phyloP scores from a whole-genome alignment of 495 filamentous ascomycete species.

The Trichoderma erinaceum region DNA sequence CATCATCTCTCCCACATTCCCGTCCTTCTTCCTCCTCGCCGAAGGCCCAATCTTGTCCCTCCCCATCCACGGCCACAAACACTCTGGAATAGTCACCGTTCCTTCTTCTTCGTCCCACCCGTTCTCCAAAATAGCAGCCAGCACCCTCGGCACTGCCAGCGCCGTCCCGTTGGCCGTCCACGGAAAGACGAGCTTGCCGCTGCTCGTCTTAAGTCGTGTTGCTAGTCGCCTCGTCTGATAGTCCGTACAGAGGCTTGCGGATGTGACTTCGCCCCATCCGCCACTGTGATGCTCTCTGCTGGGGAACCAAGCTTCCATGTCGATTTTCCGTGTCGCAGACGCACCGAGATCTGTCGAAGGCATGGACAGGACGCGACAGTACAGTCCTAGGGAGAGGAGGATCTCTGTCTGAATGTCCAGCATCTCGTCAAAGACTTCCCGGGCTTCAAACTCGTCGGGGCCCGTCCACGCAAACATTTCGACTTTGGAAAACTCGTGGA shows the following conservation, averaged over 20 bases:
- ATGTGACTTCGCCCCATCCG: slow-evolving; percentile 93
- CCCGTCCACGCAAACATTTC: slow-evolving; percentile 89
- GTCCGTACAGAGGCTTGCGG: slow-evolving; percentile 85
- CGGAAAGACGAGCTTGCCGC: slow-evolving; percentile 52
- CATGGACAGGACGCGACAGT: slow-evolving; percentile 89
- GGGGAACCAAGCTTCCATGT: slow-evolving; percentile 94
- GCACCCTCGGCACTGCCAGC: slow-evolving; percentile 78
- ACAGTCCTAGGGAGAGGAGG: slow-evolving; percentile 65
- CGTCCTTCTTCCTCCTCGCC: slow-evolving; percentile 23
- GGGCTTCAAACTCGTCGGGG: slow-evolving; percentile 38
- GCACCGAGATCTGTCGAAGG: slow-evolving; percentile 82
- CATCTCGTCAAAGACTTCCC: slow-evolving; percentile 72
- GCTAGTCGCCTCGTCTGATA: slow-evolving; percentile 82
- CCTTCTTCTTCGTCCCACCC: slow-evolving; percentile 67
- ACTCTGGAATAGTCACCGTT: slow-evolving; percentile 66
- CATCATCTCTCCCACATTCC: slow-evolving; percentile 15
- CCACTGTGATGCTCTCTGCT: slow-evolving; percentile 63
- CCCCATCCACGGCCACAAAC: slow-evolving; percentile 75
- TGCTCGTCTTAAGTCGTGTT: slow-evolving; percentile 53
- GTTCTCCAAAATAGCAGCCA: slow-evolving; percentile 91
- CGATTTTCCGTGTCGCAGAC: slow-evolving; percentile 74
- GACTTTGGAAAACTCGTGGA: slow-evolving; percentile 99
- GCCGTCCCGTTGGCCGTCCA: slow-evolving; percentile 94
- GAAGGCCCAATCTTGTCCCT: slow-evolving; percentile 52
- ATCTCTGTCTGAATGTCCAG: slow-evolving; percentile 80